These are phyloP conservation scores for Pseudozyma thailandica DNA, from an alignment of 1,284 basidiomycete species.

Conservation along the genomic window DNA sequence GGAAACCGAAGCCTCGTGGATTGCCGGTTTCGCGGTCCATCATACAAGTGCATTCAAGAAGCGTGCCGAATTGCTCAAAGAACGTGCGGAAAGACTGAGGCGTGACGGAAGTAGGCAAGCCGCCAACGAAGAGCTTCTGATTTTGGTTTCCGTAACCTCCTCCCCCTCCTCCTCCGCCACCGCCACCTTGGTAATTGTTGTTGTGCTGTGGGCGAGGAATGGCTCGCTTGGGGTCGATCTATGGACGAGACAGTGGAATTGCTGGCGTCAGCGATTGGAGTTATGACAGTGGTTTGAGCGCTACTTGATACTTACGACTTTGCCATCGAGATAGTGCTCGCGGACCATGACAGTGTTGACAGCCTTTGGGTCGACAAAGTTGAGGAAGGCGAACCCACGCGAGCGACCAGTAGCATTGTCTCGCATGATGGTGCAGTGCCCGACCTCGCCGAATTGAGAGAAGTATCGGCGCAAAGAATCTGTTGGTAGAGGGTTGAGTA, in stretches of 20 bases:
- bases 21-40: slow-evolving; percentile 94
- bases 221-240: slow-evolving; percentile 99
- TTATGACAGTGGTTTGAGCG: background rate
- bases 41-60: slow-evolving; percentile 98
- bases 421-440: slow-evolving; percentile 93
- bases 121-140: slow-evolving; percentile 86
- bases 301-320: slow-evolving; percentile 76
- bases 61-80: slow-evolving; percentile 87
- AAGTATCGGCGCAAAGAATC: slow-evolving; percentile 87
- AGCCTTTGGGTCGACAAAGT: slow-evolving; percentile 84
- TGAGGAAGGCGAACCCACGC: slow-evolving; percentile 91
- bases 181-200: slow-evolving; percentile 16
- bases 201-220: slow-evolving; percentile 77
- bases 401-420: slow-evolving; percentile 86
- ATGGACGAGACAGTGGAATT: slow-evolving; percentile 8
- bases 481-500: slow-evolving; percentile 62
- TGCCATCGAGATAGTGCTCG: slow-evolving; percentile 90
- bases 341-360: slow-evolving; percentile 87
- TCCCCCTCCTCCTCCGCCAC: slow-evolving; percentile 5
- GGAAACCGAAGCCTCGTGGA: slow-evolving; percentile 97
- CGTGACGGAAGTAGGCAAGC: slow-evolving; percentile 88
- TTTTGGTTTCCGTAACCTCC: slow-evolving; percentile 15
- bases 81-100: slow-evolving; percentile 91
- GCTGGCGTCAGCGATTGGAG: background rate
- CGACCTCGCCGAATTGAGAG: slow-evolving; percentile 87